Conservation (phyloP, 176 grass and related monocot genomes). For the Rhynchospora pubera region DNA sequence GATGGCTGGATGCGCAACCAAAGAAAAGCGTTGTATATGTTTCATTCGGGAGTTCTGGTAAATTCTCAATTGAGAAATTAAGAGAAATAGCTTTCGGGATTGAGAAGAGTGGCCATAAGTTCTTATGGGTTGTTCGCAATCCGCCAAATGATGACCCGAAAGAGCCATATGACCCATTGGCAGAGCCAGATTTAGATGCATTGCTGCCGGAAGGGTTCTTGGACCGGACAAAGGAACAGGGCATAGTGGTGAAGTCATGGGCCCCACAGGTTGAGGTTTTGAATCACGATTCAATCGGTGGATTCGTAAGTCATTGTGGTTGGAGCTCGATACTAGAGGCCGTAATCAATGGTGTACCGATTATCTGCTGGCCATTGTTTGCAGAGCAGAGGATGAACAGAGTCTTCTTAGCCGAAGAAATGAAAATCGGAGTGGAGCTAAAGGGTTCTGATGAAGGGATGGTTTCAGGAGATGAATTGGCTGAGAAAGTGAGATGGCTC, state of each 20-base stretch:
- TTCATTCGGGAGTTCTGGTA: conserved; percentile 53
- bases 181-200: conserved; percentile 28
- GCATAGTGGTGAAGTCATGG: conserved; percentile 44
- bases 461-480: conserved; percentile 38
- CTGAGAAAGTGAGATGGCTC: conserved; percentile 43
- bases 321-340: conserved; percentile 63
- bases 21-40: conserved; percentile 43
- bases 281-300: conserved; percentile 34
- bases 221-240: conserved; percentile 33
- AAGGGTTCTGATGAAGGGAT: conserved; percentile 46
- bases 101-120: conserved; percentile 39
- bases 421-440: conserved; percentile 32
- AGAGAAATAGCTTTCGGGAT: conserved; percentile 38
- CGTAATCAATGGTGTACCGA: conserved; percentile 25
- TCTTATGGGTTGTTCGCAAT: conserved; percentile 46
- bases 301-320: conserved; percentile 55
- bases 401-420: conserved; percentile 43
- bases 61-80: conserved; percentile 32
- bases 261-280: conserved; percentile 67
- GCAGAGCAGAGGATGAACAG: conserved; percentile 70
- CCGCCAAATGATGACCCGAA: conserved; percentile 24
- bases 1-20: conserved; percentile 57
- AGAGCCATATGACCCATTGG: conserved; percentile 17
- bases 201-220: conserved; percentile 55
- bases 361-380: conserved; percentile 66